Evolutionary conservation across 2,329 filamentous ascomycete species (phyloP), one percentile per base, ranked within the genome.

Genomic region (Claviceps cyperi): DNA sequence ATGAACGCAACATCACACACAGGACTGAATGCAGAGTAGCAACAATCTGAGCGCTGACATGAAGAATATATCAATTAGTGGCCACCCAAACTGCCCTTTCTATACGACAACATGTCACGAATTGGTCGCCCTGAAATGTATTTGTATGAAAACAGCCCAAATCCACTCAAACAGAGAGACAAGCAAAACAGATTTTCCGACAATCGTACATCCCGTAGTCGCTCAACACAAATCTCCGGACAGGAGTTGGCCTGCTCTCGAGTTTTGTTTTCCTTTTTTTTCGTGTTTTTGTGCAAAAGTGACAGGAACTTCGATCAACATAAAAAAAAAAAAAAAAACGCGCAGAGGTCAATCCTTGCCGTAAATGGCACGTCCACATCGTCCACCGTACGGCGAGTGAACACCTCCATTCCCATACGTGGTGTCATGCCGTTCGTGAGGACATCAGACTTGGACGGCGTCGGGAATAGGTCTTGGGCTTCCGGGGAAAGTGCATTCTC

Each of bases 201-300:
- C 53, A 56, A 50, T 57, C 54, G 50, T 58, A 58, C 56, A 57
- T 46, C 15, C 36, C 47, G 39, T 48, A 35, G 36, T 49, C 46
- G 49, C 39, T 51, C 47, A 28, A 43, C 50, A 46, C 49, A 17
- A 41, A 15, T 6, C 24, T 38, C 17, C 47, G 1, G 15, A 39
- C 15, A 17, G 45, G n/a, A 40, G 17, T 15, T 37, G 19, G 7
- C 2, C 28, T 15, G 13, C 47, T 5, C 24, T 19, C 15, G 14
- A 28, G n/a, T n/a, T 41, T 22, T 41, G n/a, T n/a, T 41, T 41
- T 41, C 19, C 13, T 8, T 39, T 17, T 39, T 17, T 17, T 39
- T 17, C 15, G 19, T 41, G 4, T 6, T 22, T 13, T 21, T 21
- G 9, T 4, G 11, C 6, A 41, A 41, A 32, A 32, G 9, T 32